phyloP scores from a whole-genome alignment of 2,329 filamentous ascomycete genomes.

The Aspergillus carbonarius region DNA sequence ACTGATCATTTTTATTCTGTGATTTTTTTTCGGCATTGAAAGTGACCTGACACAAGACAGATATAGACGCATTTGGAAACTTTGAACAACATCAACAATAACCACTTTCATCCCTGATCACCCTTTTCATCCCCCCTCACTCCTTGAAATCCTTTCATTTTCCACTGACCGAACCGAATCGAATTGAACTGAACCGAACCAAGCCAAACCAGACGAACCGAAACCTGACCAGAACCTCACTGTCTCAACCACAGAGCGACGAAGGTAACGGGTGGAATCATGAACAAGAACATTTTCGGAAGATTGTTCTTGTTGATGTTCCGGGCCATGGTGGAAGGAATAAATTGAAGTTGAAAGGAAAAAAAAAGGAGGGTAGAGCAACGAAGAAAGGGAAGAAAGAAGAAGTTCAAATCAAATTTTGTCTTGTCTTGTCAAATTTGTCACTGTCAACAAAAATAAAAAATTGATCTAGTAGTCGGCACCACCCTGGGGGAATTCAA shows the following conservation, averaged over 20 bases:
- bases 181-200: background rate
- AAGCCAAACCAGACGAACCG: background rate
- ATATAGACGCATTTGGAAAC: background rate
- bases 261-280: background rate
- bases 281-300: background rate
- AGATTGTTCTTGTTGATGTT: background rate
- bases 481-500: conserved; percentile 93
- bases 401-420: background rate
- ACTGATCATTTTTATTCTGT: background rate
- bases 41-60: background rate
- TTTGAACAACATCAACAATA: background rate
- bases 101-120: background rate
- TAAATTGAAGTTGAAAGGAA: background rate
- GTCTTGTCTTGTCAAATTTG: background rate
- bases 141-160: no score
- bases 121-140: background rate
- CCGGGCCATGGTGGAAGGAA: background rate
- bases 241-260: background rate
- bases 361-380: background rate
- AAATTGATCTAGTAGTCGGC: conserved; percentile 71
- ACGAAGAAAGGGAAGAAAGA: background rate
- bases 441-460: background rate
- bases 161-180: background rate
- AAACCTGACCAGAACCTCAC: conserved; percentile 1
- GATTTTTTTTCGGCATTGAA: background rate